These are phyloP conservation scores for Corynascus novoguineensis DNA, from an alignment of 495 filamentous ascomycete species.

Conservation along the genomic window DNA sequence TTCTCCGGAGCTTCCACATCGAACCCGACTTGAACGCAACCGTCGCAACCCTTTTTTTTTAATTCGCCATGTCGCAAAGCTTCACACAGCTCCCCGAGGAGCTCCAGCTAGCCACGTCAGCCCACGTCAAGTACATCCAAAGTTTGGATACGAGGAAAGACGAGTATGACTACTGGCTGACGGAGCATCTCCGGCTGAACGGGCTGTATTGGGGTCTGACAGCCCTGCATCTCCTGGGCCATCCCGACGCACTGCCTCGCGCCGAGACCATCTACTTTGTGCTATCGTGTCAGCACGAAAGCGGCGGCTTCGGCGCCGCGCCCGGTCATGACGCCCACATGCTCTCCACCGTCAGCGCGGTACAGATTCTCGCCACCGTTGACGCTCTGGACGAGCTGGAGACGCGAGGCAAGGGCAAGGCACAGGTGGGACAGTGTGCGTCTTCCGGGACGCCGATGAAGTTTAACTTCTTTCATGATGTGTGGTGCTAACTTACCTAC, in stretches of 20 bases:
- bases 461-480: background rate
- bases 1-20: background rate
- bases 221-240: slow-evolving; percentile 76
- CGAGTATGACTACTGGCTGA: slow-evolving; percentile 94
- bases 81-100: slow-evolving; percentile 49
- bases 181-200: slow-evolving; percentile 89
- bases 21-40: background rate
- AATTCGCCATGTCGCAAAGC: slow-evolving; percentile 24
- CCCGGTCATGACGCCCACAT: slow-evolving; percentile 94
- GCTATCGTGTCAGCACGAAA: slow-evolving; percentile 79
- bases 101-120: slow-evolving; percentile 59
- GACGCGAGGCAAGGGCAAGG: slow-evolving; percentile 58
- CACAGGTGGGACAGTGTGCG: slow-evolving; percentile 69
- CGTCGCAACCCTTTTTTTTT: too few relatives aligned
- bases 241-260: slow-evolving; percentile 73
- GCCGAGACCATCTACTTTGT: slow-evolving; percentile 84
- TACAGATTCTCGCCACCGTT: slow-evolving; percentile 81
- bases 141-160: slow-evolving; percentile 86
- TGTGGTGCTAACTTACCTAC: slow-evolving; percentile 13
- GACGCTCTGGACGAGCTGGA: slow-evolving; percentile 84
- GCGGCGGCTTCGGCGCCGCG: slow-evolving; percentile 86
- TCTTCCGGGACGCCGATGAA: slow-evolving; percentile 13
- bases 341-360: slow-evolving; percentile 86
- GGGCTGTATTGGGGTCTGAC: slow-evolving; percentile 96
- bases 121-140: slow-evolving; percentile 91